phyloP scores from a whole-genome alignment of 2,329 filamentous ascomycete genomes.

The Claviceps africana region DNA sequence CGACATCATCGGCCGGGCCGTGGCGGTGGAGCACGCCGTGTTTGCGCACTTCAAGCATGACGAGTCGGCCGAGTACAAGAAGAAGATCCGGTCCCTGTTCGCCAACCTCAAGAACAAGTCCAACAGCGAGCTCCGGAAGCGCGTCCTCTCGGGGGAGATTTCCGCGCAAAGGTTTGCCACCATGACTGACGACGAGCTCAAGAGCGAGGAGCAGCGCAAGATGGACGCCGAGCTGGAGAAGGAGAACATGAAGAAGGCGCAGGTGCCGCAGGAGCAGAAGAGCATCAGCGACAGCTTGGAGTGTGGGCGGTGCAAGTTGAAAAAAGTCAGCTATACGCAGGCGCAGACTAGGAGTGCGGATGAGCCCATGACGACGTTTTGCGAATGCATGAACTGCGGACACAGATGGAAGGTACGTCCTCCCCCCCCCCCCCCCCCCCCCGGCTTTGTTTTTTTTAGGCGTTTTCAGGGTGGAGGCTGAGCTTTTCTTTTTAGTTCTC shows the following conservation, averaged over 20 bases:
- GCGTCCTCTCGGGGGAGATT: conserved; percentile 65
- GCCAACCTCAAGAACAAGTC: conserved; percentile 89
- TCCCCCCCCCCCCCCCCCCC: background rate
- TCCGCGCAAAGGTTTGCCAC: conserved; percentile 58
- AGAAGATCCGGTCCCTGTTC: conserved; percentile 83
- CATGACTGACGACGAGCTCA: conserved; percentile 85
- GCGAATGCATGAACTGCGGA: conserved; percentile 55
- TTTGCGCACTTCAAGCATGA: conserved; percentile 57
- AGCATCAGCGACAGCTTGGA: conserved; percentile 77
- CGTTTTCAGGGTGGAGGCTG: background rate
- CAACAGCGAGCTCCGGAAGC: conserved; percentile 62
- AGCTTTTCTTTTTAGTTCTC: background rate
- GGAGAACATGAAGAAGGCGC: conserved; percentile 95
- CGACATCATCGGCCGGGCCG: conserved; percentile 56
- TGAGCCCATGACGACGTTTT: conserved; percentile 77
- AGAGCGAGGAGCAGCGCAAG: conserved; percentile 66
- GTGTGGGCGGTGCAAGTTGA: conserved; percentile 85
- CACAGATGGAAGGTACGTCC: conserved; percentile 55
- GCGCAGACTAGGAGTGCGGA: conserved; percentile 92
- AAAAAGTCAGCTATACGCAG: conserved; percentile 90
- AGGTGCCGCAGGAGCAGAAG: conserved; percentile 85
- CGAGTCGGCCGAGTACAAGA: conserved; percentile 56
- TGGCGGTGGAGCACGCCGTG: conserved; percentile 74
- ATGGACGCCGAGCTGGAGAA: conserved; percentile 64
- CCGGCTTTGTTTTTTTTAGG: background rate